Evolutionary conservation across 805 yeast species (phyloP), one percentile per base, ranked within the genome.

Genomic region (Deakozyma indianensis): DNA sequence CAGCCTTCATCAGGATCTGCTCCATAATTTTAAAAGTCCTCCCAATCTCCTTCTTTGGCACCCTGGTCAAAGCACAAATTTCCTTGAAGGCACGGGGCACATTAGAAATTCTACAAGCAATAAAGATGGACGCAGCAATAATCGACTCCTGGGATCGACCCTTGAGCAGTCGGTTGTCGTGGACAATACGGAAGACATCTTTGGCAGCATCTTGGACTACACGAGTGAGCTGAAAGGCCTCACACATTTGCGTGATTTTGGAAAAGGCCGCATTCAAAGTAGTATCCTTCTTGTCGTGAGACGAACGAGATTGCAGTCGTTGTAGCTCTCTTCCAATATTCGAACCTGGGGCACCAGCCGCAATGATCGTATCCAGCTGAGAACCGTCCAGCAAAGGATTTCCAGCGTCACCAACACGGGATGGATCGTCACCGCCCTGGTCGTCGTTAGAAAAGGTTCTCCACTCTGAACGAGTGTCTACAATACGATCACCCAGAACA

Each of bases 351-450:
- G 85, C 84, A 18, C 82, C 87, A 48, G 80, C 78, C 23, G 95
- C 83, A 49, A 92, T 92, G 70, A 88, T 80, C 3, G 98, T 90
- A 15, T 94, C 85, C 46, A 90, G 77, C 62, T 88, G 94, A 55
- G 83, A 90, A 20, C 94, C 83, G 58, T 88, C 96, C 53, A 92
- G 71, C 45, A 88, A 68, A 7, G 96, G 96, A 60, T 88, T 88
- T 16, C 87, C 80, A 3, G 96, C 96, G 60, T 88, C 96, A 63
- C 98, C 98, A 51, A 90, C 98, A 83, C 98, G 97, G 53, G 92
- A 80, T 3, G 98, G 98, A 62, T 90, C 98, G 63, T 87, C 96
- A 56, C 94, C 95, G 55, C 90, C 92, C 62, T 90, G 97, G 63
- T 90, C 98, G 62, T 90, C 98, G 60, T 92, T 92, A 48, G 94